phyloP scores from a whole-genome alignment of 176 grass and related monocot genomes.

The Aegilops bicornis region DNA sequence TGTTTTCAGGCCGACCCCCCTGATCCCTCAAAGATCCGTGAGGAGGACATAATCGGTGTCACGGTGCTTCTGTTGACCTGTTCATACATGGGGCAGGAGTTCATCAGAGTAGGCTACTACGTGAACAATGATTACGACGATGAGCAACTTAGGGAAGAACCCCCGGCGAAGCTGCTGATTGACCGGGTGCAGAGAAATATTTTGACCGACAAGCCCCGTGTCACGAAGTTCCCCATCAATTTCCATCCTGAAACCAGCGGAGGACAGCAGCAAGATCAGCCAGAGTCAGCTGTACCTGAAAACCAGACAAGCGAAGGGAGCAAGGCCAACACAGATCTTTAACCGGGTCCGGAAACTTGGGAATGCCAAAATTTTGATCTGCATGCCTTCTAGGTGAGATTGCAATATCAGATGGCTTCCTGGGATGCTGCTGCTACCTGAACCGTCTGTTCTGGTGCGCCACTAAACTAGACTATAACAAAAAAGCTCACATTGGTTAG shows the following conservation, averaged over 20 bases:
- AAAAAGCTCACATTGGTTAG: background rate
- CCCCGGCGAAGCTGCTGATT: slow-evolving; percentile 63
- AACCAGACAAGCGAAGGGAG: slow-evolving; percentile 34
- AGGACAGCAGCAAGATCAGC: slow-evolving; percentile 54
- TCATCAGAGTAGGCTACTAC: slow-evolving; percentile 96
- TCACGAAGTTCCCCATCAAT: slow-evolving; percentile 97
- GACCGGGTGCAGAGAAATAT: slow-evolving; percentile 89
- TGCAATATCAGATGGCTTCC: slow-evolving; percentile 19
- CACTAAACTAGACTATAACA: slow-evolving; percentile 11
- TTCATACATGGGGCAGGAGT: slow-evolving; percentile 95
- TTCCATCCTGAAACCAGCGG: slow-evolving; percentile 82
- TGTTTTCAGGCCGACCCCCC: slow-evolving; percentile 82
- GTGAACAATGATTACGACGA: slow-evolving; percentile 98
- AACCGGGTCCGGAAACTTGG: background rate
- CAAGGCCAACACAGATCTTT: slow-evolving; percentile 30
- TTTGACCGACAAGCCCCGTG: slow-evolving; percentile 84
- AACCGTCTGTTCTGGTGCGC: slow-evolving; percentile 27
- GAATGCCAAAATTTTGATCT: slow-evolving; percentile 22
- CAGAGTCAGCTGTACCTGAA: slow-evolving; percentile 48
- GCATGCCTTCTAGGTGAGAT: slow-evolving; percentile 10
- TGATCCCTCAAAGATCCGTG: slow-evolving; percentile 83
- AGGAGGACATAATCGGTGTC: slow-evolving; percentile 98
- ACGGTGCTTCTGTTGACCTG: slow-evolving; percentile 91
- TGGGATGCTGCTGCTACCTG: slow-evolving; percentile 16
- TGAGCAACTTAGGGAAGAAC: slow-evolving; percentile 86